Evolutionary conservation across 2,329 filamentous ascomycete species (phyloP).

Genomic region (Saccharata proteae): DNA sequence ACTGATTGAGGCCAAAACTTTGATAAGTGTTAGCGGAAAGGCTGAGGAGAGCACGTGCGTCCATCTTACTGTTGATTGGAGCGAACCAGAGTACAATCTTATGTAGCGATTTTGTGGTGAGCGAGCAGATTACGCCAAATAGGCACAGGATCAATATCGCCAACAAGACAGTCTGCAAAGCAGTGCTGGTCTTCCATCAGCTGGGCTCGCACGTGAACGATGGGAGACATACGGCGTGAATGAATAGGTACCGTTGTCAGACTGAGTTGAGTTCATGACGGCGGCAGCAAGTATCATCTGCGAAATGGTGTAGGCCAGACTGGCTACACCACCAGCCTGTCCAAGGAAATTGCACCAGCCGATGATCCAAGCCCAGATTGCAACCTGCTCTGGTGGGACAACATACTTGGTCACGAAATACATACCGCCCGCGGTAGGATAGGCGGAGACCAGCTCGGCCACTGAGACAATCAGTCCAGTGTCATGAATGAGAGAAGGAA

Average conservation of each 20-base stretch:
- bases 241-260: constrained; percentile 35
- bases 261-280: constrained; percentile 47
- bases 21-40: constrained; percentile 7
- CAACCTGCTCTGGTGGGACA: constrained; percentile 47
- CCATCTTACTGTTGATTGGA: constrained; percentile 45
- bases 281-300: constrained; percentile 52
- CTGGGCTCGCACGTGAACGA: constrained; percentile 4
- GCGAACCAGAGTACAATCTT: constrained; percentile 53
- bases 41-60: not conserved
- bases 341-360: constrained; percentile 58
- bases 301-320: constrained; percentile 49
- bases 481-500: not conserved
- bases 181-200: constrained; percentile 30
- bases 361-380: constrained; percentile 53
- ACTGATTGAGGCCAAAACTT: constrained; percentile 45
- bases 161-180: constrained; percentile 46
- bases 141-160: constrained; percentile 43
- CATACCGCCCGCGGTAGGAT: constrained; percentile 52
- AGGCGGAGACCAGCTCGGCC: constrained; percentile 53
- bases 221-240: constrained; percentile 43
- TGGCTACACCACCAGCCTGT: constrained; percentile 51
- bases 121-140: constrained; percentile 49
- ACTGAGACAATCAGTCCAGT: constrained; percentile 27
- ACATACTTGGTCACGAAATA: constrained; percentile 57
- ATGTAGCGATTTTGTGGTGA: constrained; percentile 48